Evolutionary conservation across 306 rosid species (phyloP).

Genomic region (Mucuna pruriens): DNA sequence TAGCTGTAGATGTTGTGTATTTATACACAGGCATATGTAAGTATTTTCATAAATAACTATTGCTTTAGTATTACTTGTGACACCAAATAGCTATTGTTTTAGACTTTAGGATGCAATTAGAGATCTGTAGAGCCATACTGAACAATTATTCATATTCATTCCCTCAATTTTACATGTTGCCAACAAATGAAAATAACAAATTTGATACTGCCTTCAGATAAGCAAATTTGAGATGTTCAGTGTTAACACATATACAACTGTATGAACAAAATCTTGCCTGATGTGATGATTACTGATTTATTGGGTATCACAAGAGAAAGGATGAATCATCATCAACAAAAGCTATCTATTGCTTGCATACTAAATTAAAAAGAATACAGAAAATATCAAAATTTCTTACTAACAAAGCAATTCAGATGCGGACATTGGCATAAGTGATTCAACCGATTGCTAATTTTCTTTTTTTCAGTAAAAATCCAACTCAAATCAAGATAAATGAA

Average conservation of each 20-base stretch:
- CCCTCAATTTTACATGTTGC: background rate
- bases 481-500: background rate
- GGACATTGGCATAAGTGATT: background rate
- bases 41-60: background rate
- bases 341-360: background rate
- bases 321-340: background rate
- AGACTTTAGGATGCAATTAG: background rate
- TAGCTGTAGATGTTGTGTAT: background rate
- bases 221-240: background rate
- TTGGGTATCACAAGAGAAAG: background rate
- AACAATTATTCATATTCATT: background rate
- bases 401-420: background rate
- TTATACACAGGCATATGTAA: background rate
- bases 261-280: background rate
- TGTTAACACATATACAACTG: background rate
- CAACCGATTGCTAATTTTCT: background rate
- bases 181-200: slow-evolving; percentile 1
- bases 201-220: background rate
- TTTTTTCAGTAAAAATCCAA: background rate
- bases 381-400: background rate
- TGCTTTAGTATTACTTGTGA: background rate
- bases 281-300: background rate
- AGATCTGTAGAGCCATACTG: background rate
- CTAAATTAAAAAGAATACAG: background rate
- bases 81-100: background rate